A percentile compares a stretch with the other conserved stretches of the same genome.
Conservation (phyloP, 129 eudicot genomes). For the Dittrichia graveolens region DNA sequence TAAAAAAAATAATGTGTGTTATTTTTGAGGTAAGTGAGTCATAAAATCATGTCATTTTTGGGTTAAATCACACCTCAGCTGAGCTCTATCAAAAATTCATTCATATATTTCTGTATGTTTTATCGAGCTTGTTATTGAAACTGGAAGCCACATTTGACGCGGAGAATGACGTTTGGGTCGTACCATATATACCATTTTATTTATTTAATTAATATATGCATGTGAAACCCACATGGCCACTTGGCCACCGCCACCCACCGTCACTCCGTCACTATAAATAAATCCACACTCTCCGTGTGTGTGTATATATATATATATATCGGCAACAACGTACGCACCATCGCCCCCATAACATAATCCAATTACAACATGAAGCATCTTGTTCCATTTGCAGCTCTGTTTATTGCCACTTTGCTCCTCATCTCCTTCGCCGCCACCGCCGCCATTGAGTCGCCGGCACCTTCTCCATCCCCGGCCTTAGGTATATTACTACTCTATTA, state of each 20-base stretch:
- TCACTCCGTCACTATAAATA: constrained; percentile 14
- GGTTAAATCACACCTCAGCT: too few relatives aligned
- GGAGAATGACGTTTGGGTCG: constrained; percentile 9
- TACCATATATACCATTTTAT: neutral
- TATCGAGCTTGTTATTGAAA: neutral
- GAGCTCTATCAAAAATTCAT: too few relatives aligned
- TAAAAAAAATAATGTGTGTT: too few relatives aligned
- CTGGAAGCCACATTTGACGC: neutral
- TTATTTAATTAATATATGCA: neutral
- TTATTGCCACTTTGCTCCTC: constrained; percentile 30
- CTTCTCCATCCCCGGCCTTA: constrained; percentile 21
- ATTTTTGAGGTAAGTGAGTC: too few relatives aligned
- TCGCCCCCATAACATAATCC: neutral
- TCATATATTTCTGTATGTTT: too few relatives aligned
- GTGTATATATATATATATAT: too few relatives aligned
- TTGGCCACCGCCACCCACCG: constrained; percentile 3
- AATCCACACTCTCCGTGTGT: constrained; percentile 1
- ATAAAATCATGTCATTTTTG: too few relatives aligned
- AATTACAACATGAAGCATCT: constrained; percentile 21
- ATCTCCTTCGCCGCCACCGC: constrained; percentile 22
- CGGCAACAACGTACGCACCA: neutral
- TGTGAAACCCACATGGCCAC: constrained; percentile 11
- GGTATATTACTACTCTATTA: constrained; percentile 28
- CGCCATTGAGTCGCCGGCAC: neutral
- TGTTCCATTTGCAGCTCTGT: constrained; percentile 20